Base-by-base conservation (phyloP, 2,329 filamentous ascomycete species). In the Aureobasidium leucospermi region DNA sequence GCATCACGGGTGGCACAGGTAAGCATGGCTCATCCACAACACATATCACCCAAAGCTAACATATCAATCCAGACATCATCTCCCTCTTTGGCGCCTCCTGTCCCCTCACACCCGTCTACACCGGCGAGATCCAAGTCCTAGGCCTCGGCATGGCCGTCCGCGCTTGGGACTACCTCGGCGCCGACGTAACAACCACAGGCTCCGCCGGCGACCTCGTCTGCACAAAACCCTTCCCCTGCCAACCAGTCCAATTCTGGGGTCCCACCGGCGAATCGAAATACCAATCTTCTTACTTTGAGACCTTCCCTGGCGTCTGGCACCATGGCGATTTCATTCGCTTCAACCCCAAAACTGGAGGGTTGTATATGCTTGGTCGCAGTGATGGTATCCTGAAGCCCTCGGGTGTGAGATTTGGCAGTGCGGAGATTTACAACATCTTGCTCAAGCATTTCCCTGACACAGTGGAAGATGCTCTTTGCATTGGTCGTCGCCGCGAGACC, bases 361-460 rank as follows among this genome's bases (percentile, higher is more conserved):
- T 97, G 9, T 80, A 90, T 65, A 97, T 97, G 93, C 81, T 97
- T 0, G 93, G 94, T 2, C 83, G 93, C 29, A 94, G 88, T 55
- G 93, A 99, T 67, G 94, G 94, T 4, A 89, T 97, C 6, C 76
- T 99, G 13, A 99, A 99, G 71, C 94, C 94, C 0, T 84, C 87
- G 0, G 94, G 94, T 2, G 90, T 99, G 16, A 81, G 93, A 0
- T 97, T 99, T 69, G 93, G 93, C 4, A 91, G 86, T 34, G 91
- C 93, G 0, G 94, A 99, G 77, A 96, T 99, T 19, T 97, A 97
- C 74, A 96, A 96, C 70, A 80, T 96, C n/a, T 76, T 97, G 31
- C 83, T 94, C 1, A 85, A 89, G 65, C 88, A 91, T 73, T 96
- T 96, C 67, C 82, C 85, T 0, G 75, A 80, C 10, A 83, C 93